These are phyloP conservation scores for Arthrobotrys megalospora DNA, from an alignment of 2,329 filamentous ascomycete genomes.

Conservation along the genomic window DNA sequence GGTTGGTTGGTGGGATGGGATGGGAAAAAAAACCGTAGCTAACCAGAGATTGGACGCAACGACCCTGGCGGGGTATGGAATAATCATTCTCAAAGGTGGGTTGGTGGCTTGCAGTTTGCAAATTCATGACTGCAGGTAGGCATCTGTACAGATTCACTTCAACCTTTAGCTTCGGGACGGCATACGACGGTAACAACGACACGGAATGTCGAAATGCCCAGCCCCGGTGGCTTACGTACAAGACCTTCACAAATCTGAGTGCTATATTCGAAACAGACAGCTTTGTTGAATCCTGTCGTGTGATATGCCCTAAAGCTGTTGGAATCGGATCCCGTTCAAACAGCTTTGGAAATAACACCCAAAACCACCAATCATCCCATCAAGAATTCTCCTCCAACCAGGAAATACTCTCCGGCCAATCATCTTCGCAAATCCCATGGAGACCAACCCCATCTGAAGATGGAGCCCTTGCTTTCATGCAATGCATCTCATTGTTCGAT, in stretches of 20 bases:
- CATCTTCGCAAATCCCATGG: background rate
- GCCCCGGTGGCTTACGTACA: conserved; percentile 14
- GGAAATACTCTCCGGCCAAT: conserved; percentile 44
- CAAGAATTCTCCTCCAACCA: conserved; percentile 24
- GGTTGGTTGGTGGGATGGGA: conserved; percentile 17
- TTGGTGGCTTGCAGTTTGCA: conserved; percentile 24
- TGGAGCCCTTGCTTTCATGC: conserved; percentile 18
- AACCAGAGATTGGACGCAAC: conserved; percentile 11
- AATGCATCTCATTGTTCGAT: conserved; percentile 23
- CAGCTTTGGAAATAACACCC: background rate
- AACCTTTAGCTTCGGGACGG: conserved; percentile 2
- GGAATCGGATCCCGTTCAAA: conserved; percentile 1
- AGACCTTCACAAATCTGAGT: conserved; percentile 2
- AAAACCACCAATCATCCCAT: conserved; percentile 29
- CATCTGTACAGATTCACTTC: background rate
- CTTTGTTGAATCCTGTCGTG: conserved; percentile 21
- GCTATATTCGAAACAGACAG: background rate
- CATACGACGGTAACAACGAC: conserved; percentile 18
- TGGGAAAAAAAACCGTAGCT: too few relatives aligned
- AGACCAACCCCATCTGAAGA: background rate
- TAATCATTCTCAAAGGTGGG: conserved; percentile 23
- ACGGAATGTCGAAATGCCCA: conserved; percentile 17
- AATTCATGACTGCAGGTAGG: background rate
- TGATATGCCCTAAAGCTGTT: conserved; percentile 19
- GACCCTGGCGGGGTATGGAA: conserved; percentile 20